These are phyloP conservation scores for Diaporthe ampelina DNA, from an alignment of 2,329 filamentous ascomycete species.

Conservation along the genomic window DNA sequence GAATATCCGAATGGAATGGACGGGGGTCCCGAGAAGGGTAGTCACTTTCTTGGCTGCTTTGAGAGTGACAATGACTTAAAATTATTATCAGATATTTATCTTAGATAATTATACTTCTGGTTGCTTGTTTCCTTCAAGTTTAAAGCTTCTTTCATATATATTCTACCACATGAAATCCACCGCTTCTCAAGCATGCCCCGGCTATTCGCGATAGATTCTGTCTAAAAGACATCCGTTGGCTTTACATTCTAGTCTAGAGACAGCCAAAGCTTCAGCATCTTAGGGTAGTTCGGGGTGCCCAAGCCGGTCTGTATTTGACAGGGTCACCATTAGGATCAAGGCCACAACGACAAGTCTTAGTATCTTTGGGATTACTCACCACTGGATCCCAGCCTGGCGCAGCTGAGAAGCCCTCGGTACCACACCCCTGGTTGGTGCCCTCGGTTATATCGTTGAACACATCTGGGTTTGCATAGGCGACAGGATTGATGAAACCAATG, in stretches of 20 bases:
- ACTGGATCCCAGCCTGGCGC: slow-evolving; percentile 36
- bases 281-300: slow-evolving; percentile 41
- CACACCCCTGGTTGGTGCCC: slow-evolving; percentile 37
- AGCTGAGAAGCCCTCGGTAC: slow-evolving; percentile 33
- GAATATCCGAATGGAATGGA: too few relatives aligned
- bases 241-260: background rate
- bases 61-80: too few relatives aligned
- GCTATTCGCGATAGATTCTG: too few relatives aligned
- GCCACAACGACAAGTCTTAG: background rate
- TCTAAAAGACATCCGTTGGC: too few relatives aligned
- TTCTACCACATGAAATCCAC: too few relatives aligned
- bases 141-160: too few relatives aligned
- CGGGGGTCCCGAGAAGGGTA: too few relatives aligned
- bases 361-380: background rate
- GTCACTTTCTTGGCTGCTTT: too few relatives aligned
- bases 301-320: slow-evolving; percentile 38
- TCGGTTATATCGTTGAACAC: slow-evolving; percentile 39
- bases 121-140: too few relatives aligned
- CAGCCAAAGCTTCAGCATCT: slow-evolving; percentile 51
- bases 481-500: slow-evolving; percentile 41
- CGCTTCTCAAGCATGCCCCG: too few relatives aligned
- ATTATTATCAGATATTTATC: too few relatives aligned
- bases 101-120: too few relatives aligned
- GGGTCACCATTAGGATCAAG: background rate
- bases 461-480: slow-evolving; percentile 37